Evolutionary conservation across 2,329 filamentous ascomycete genomes (phyloP).

Genomic region (Clonostachys byssicola): DNA sequence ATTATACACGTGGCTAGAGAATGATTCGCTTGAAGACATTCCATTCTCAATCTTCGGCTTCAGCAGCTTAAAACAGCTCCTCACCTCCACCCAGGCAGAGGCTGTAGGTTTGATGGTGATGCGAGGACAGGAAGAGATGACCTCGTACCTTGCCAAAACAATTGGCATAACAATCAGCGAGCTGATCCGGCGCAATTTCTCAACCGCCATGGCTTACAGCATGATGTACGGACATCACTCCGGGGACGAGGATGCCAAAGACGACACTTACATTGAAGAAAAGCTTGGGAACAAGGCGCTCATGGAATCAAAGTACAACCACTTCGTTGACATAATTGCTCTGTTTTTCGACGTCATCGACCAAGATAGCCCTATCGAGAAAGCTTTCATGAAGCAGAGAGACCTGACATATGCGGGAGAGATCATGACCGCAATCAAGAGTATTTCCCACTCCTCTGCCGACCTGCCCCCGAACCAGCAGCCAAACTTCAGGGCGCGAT

Average conservation of each 20-base stretch:
- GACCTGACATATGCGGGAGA: conserved; percentile 56
- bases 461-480: conserved; percentile 75
- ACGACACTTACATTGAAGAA: conserved; percentile 64
- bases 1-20: conserved; percentile 83
- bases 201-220: conserved; percentile 77
- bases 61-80: conserved; percentile 59
- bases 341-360: conserved; percentile 74
- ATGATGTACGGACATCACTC: conserved; percentile 54
- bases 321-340: conserved; percentile 75
- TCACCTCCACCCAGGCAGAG: conserved; percentile 71
- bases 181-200: conserved; percentile 66
- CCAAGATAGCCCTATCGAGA: conserved; percentile 71
- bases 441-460: conserved; percentile 60
- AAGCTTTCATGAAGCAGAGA: conserved; percentile 55
- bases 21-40: conserved; percentile 62
- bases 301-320: conserved; percentile 55
- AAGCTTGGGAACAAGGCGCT: conserved; percentile 65
- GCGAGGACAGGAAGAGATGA: conserved; percentile 65
- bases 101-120: conserved; percentile 77
- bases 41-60: conserved; percentile 88
- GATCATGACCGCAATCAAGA: conserved; percentile 65
- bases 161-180: conserved; percentile 50
- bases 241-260: conserved; percentile 36
- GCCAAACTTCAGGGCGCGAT: conserved; percentile 77
- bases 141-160: conserved; percentile 53